Evolutionary conservation across 176 grass and related monocot species (phyloP).

Genomic region (Saccharum spontaneum): DNA sequence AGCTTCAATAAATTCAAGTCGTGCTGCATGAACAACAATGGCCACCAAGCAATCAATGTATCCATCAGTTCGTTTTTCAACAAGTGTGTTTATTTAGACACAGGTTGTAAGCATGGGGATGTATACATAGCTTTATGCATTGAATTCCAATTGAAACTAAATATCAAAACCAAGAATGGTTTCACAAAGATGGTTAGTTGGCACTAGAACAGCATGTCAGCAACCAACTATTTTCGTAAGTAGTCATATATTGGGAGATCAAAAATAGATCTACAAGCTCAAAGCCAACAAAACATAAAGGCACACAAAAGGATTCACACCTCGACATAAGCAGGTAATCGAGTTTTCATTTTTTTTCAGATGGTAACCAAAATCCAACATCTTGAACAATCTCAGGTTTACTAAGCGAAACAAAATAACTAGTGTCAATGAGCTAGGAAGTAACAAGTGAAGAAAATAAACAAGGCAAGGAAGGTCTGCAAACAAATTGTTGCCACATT

Average conservation of each 20-base stretch:
- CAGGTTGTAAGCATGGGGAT: neutral
- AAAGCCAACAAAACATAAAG: slow-evolving; percentile 13
- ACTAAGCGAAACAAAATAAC: neutral
- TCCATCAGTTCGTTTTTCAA: neutral
- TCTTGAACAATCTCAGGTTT: neutral
- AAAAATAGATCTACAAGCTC: slow-evolving; percentile 11
- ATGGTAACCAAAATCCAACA: neutral
- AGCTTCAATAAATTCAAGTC: slow-evolving; percentile 5
- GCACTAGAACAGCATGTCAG: neutral
- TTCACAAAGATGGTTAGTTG: neutral
- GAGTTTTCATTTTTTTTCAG: neutral
- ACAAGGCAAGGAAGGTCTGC: neutral
- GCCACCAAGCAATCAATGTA: neutral
- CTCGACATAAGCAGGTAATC: neutral
- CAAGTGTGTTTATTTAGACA: neutral
- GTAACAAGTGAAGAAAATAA: neutral
- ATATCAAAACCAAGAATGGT: neutral
- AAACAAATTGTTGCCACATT: neutral
- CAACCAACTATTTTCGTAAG: neutral
- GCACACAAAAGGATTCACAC: neutral
- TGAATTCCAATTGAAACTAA: neutral
- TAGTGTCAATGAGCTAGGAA: neutral
- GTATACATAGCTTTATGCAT: neutral
- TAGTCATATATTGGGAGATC: neutral
- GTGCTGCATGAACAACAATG: neutral